Conservation (phyloP, 495 filamentous ascomycete genomes). For the Chaetomium tenue region DNA sequence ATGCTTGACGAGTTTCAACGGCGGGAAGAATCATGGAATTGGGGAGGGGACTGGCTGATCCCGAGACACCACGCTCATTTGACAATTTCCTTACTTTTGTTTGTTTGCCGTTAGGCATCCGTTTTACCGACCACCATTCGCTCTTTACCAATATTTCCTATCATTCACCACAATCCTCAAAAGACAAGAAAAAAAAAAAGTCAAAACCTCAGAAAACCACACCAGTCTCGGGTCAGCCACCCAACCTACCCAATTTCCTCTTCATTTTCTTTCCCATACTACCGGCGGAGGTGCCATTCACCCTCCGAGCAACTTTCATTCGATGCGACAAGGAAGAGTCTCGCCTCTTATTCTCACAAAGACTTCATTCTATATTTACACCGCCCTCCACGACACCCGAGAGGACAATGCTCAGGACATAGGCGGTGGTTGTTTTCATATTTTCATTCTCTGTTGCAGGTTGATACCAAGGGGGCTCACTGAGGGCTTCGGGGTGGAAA, state of each 20-base stretch:
- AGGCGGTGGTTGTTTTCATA: not conserved
- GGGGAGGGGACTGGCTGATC: constrained; percentile 7
- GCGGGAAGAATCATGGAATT: not conserved
- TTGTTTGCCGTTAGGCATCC: not conserved
- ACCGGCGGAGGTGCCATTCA: too few species aligned
- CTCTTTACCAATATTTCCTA: constrained; percentile 30
- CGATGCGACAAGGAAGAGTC: not conserved
- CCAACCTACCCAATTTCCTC: not conserved
- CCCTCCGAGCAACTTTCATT: not conserved
- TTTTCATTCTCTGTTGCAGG: not conserved
- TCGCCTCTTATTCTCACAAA: not conserved
- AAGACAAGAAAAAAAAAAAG: not conserved
- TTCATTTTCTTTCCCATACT: not conserved
- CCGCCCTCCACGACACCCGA: not conserved
- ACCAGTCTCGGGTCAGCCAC: constrained; percentile 1
- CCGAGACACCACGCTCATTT: constrained; percentile 11
- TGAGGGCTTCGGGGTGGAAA: not conserved
- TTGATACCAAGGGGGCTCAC: not conserved
- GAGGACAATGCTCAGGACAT: not conserved
- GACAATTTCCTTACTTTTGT: not conserved
- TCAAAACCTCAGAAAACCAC: not conserved
- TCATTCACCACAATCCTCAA: not conserved
- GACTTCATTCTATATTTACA: not conserved
- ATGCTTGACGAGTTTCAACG: not conserved
- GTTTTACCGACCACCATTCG: constrained; percentile 29